Conservation (phyloP, 441 rosid species). For the Populus tomentosa region DNA sequence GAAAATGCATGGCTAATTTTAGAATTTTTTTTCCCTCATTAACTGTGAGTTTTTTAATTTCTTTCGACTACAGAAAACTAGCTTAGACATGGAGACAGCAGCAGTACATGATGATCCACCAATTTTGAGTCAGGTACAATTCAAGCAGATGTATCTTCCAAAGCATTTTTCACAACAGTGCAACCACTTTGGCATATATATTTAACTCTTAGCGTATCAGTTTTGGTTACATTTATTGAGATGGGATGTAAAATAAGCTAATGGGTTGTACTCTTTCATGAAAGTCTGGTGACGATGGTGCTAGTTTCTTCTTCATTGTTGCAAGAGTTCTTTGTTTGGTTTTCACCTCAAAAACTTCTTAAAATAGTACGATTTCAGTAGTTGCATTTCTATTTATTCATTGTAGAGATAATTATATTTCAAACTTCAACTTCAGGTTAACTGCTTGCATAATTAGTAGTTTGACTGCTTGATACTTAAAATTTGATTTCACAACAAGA, state of each 20-base stretch:
- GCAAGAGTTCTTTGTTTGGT: neutral
- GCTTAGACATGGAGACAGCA: constrained; percentile 14
- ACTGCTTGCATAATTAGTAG: neutral
- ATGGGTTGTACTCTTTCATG: neutral
- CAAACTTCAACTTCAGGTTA: neutral
- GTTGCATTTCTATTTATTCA: neutral
- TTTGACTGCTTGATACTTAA: neutral
- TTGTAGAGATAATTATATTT: neutral
- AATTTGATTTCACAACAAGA: neutral
- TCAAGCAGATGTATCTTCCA: neutral
- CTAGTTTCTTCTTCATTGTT: neutral
- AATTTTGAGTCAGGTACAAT: constrained; percentile 41
- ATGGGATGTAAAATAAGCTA: neutral
- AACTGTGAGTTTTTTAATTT: neutral
- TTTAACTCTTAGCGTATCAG: neutral
- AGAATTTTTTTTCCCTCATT: neutral
- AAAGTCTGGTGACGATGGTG: neutral
- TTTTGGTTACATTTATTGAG: too few species aligned
- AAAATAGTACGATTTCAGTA: neutral
- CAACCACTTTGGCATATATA: neutral
- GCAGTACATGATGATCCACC: constrained; percentile 36
- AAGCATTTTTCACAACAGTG: neutral
- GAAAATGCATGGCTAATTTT: neutral
- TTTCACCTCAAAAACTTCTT: neutral
- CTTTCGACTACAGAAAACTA: constrained; percentile 26